Conservation (phyloP, 1,139 yeast species). For the Candida sp. region DNA sequence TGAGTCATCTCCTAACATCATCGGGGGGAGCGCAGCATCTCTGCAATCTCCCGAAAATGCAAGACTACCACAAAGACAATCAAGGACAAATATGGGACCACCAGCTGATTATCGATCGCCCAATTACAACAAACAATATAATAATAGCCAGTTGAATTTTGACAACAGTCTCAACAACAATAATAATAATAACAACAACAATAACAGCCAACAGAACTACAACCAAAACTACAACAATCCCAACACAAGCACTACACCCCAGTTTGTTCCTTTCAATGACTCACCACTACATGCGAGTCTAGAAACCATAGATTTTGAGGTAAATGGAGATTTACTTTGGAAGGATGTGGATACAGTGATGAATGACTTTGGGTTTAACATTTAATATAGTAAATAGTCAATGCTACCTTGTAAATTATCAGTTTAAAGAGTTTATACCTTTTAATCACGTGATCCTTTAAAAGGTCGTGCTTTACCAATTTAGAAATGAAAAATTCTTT, state of each 20-base stretch:
- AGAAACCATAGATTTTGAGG: conserved; percentile 34
- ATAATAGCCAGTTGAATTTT: not conserved
- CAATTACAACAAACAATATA: conserved; percentile 1
- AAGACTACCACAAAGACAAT: not conserved
- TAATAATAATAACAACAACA: conserved; percentile 4
- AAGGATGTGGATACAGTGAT: conserved; percentile 88
- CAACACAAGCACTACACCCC: conserved; percentile 3
- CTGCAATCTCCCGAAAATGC: conserved; percentile 2
- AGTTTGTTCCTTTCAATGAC: conserved; percentile 16
- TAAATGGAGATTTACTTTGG: conserved; percentile 69
- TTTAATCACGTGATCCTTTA: not conserved
- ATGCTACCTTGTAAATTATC: not conserved
- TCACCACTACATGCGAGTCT: conserved; percentile 30
- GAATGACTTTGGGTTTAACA: conserved; percentile 93
- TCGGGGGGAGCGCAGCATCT: conserved; percentile 8
- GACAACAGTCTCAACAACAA: conserved; percentile 3
- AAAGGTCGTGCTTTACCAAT: not conserved
- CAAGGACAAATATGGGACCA: not conserved
- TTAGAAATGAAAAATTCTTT: not conserved
- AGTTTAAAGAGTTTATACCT: too few relatives aligned
- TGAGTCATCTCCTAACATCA: conserved; percentile 24
- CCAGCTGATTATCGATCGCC: conserved; percentile 1
- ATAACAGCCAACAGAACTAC: conserved; percentile 10
- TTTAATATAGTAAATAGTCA: not conserved
- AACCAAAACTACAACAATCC: conserved; percentile 12